Conservation (phyloP, 306 rosid species). For the barrel medic (Medicago truncatula) region DNA sequence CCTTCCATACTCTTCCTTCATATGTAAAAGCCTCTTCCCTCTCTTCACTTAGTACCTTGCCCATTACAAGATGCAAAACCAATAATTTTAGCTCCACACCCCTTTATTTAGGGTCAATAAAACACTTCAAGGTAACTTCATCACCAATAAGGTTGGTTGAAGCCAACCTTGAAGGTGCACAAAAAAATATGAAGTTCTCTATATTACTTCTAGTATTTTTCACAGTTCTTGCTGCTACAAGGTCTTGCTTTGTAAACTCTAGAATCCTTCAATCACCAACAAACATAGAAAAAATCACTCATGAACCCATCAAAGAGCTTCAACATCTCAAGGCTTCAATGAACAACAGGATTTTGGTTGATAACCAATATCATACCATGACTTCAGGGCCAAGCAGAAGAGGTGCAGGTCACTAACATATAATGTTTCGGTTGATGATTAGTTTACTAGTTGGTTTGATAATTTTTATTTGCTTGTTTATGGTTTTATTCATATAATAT, state of each 20-base stretch:
- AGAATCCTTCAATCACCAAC: slow-evolving; percentile 51
- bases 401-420: slow-evolving; percentile 80
- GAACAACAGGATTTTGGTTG: slow-evolving; percentile 35
- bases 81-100: slow-evolving; percentile 49
- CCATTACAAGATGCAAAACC: slow-evolving; percentile 61
- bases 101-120: slow-evolving; percentile 45
- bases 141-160: slow-evolving; percentile 8
- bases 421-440: slow-evolving; percentile 18
- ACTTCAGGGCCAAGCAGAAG: slow-evolving; percentile 86
- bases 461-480: slow-evolving; percentile 2
- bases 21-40: slow-evolving; percentile 37
- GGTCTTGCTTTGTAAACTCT: slow-evolving; percentile 39
- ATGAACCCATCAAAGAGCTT: slow-evolving; percentile 9
- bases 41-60: slow-evolving; percentile 29
- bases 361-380: slow-evolving; percentile 52
- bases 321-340: slow-evolving; percentile 27
- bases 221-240: slow-evolving; percentile 45
- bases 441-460: slow-evolving; percentile 19
- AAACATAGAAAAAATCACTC: background rate
- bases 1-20: slow-evolving; percentile 48
- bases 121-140: slow-evolving; percentile 44
- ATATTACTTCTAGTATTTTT: slow-evolving; percentile 41
- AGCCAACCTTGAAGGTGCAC: slow-evolving; percentile 21
- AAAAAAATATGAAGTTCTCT: slow-evolving; percentile 51
- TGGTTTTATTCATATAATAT: slow-evolving; percentile 24